A percentile compares a stretch with the other conserved stretches of the same genome.
phyloP scores from a whole-genome alignment of 208 protist genomes.

The Trypanosomatidae sp. region DNA sequence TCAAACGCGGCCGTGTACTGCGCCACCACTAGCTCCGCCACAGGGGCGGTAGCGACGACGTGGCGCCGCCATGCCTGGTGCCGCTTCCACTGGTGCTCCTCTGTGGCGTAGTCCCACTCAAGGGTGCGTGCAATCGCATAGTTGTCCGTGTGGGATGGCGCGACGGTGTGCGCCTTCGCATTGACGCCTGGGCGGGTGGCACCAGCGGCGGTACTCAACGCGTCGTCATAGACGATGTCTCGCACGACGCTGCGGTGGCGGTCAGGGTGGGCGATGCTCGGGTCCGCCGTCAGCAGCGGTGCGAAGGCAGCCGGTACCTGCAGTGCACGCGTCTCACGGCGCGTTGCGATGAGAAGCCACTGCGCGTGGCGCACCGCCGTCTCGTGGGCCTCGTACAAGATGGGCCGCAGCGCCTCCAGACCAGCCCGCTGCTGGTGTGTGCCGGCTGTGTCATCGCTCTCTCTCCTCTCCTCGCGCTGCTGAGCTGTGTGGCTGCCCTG shows the following conservation, averaged over 20 bases:
- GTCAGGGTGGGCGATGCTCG: conserved; percentile 65
- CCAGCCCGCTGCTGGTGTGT: too few relatives aligned
- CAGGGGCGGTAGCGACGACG: conserved; percentile 27
- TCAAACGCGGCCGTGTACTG: conserved; percentile 70
- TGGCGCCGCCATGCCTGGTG: conserved; percentile 47
- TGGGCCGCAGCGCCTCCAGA: conserved; percentile 54
- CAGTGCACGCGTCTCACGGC: conserved; percentile 36
- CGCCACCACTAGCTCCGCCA: conserved; percentile 51
- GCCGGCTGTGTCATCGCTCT: not conserved
- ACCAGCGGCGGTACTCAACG: not conserved
- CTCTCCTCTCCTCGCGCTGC: not conserved
- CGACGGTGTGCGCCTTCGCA: too few relatives aligned
- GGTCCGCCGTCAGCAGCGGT: conserved; percentile 71
- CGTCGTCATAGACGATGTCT: conserved; percentile 13
- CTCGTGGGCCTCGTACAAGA: conserved; percentile 62
- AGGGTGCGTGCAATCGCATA: too few relatives aligned
- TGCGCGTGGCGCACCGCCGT: conserved; percentile 34
- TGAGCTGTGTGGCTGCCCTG: not conserved
- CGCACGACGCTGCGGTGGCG: conserved; percentile 36
- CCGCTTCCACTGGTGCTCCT: conserved; percentile 62
- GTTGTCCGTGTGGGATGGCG: too few relatives aligned
- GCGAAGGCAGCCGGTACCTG: conserved; percentile 59
- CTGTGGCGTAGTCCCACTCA: conserved; percentile 37
- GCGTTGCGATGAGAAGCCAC: conserved; percentile 60
- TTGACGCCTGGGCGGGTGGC: too few relatives aligned